Evolutionary conservation across 2,329 filamentous ascomycete genomes (phyloP).

Genomic region (Epichloe sibirici): DNA sequence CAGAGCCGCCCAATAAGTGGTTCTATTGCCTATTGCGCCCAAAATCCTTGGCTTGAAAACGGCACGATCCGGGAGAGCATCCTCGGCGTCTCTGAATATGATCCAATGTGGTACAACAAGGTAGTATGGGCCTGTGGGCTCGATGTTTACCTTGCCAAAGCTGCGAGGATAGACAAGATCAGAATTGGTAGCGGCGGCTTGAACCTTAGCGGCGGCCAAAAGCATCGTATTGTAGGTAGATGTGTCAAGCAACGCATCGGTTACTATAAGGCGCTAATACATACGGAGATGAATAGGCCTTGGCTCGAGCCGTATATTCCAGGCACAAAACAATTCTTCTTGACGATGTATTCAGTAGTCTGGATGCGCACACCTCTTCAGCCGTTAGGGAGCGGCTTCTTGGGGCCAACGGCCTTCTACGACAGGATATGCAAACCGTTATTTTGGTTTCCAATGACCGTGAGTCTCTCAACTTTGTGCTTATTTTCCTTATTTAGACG

Average conservation of each 20-base stretch:
- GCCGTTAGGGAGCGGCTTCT: not conserved
- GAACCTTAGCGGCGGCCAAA: constrained; percentile 30
- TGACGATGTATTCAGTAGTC: constrained; percentile 4
- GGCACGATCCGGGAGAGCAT: constrained; percentile 26
- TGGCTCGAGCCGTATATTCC: constrained; percentile 2
- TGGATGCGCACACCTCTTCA: not conserved
- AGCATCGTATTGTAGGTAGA: constrained; percentile 12
- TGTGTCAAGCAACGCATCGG: too few relatives aligned
- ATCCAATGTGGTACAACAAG: constrained; percentile 20
- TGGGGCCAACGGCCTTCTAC: not conserved
- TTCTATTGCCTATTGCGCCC: constrained; percentile 20
- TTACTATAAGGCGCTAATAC: not conserved
- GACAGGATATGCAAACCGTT: too few relatives aligned
- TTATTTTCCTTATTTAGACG: not conserved
- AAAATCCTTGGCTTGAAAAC: constrained; percentile 22
- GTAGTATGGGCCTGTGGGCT: constrained; percentile 24
- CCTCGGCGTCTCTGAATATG: constrained; percentile 19
- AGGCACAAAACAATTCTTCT: constrained; percentile 1
- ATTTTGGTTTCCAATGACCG: too few relatives aligned
- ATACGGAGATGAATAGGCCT: too few relatives aligned
- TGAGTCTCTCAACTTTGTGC: too few relatives aligned
- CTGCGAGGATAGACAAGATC: constrained; percentile 25
- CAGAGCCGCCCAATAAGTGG: not conserved
- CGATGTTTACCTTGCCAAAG: constrained; percentile 15
- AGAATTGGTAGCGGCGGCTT: constrained; percentile 29